These are phyloP conservation scores for Sambucus nigra DNA, from an alignment of 129 eudicot species.

Conservation along the genomic window DNA sequence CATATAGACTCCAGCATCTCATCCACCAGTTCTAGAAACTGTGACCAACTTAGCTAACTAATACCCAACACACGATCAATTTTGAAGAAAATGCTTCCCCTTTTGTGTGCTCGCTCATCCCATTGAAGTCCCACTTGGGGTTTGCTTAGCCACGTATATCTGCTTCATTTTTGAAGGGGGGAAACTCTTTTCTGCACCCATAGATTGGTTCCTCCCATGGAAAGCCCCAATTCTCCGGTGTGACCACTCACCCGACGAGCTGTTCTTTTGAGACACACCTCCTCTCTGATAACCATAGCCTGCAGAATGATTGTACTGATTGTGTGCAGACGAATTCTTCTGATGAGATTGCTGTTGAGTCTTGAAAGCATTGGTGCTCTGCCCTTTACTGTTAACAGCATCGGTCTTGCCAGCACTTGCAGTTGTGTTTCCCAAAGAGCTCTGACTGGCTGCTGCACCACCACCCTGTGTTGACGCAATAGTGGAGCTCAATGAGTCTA, in stretches of 20 bases:
- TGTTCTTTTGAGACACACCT: slow-evolving; percentile 21
- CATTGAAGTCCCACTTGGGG: slow-evolving; percentile 35
- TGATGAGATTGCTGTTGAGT: slow-evolving; percentile 22
- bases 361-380: slow-evolving; percentile 10
- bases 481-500: slow-evolving; percentile 16
- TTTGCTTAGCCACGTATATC: slow-evolving; percentile 86
- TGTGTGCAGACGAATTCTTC: slow-evolving; percentile 20
- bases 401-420: slow-evolving; percentile 15
- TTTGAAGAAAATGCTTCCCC: no score
- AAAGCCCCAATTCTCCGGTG: slow-evolving; percentile 41
- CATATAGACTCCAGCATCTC: no score
- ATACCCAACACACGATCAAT: no score
- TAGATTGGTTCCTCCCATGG: slow-evolving; percentile 62
- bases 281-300: slow-evolving; percentile 31
- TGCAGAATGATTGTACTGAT: slow-evolving; percentile 12
- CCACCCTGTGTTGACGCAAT: slow-evolving; percentile 10
- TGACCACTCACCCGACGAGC: slow-evolving; percentile 31
- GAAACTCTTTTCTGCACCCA: slow-evolving; percentile 40
- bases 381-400: slow-evolving; percentile 9
- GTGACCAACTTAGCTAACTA: no score
- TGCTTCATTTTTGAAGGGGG: slow-evolving; percentile 65
- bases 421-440: slow-evolving; percentile 11
- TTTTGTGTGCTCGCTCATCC: no score
- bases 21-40: no score
- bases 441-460: slow-evolving; percentile 7